phyloP scores from a whole-genome alignment of 805 yeast species.

The Lachancea dasiensis region DNA sequence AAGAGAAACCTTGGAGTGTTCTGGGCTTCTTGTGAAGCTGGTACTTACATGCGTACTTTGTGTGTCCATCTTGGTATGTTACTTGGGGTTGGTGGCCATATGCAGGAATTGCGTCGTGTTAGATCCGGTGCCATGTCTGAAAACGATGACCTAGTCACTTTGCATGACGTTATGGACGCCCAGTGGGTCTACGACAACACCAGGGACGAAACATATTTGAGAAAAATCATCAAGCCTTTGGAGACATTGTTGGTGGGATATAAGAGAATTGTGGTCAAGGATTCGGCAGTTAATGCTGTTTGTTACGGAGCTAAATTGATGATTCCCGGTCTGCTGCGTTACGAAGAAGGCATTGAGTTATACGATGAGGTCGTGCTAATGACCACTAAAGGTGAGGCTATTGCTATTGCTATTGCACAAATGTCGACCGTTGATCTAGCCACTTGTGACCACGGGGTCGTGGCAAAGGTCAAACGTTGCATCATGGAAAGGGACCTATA shows the following conservation, averaged over 20 bases:
- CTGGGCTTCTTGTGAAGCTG: slow-evolving; percentile 99
- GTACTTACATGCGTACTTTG: slow-evolving; percentile 98
- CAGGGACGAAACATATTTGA: slow-evolving; percentile 90
- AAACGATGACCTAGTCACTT: slow-evolving; percentile 84
- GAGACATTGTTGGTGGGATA: slow-evolving; percentile 91
- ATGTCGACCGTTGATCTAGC: slow-evolving; percentile 98
- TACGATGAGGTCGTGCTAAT: slow-evolving; percentile 96
- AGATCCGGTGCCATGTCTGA: slow-evolving; percentile 95
- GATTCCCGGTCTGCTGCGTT: slow-evolving; percentile 97
- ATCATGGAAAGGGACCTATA: slow-evolving; percentile 99
- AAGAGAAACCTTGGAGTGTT: slow-evolving; percentile 95
- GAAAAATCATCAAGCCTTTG: slow-evolving; percentile 90
- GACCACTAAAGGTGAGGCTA: slow-evolving; percentile 99
- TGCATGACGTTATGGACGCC: slow-evolving; percentile 97
- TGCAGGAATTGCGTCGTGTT: slow-evolving; percentile 99
- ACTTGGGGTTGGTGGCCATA: slow-evolving; percentile 98
- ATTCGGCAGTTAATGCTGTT: slow-evolving; percentile 95
- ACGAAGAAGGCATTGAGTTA: slow-evolving; percentile 95
- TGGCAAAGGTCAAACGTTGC: slow-evolving; percentile 97
- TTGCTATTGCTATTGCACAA: slow-evolving; percentile 97
- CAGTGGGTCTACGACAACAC: slow-evolving; percentile 97
- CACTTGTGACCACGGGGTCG: slow-evolving; percentile 96
- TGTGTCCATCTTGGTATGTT: slow-evolving; percentile 99
- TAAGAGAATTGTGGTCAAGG: slow-evolving; percentile 92
- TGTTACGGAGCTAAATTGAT: slow-evolving; percentile 98